Base-by-base conservation (phyloP, 2,329 filamentous ascomycete species). In the Drechmeria coniospora region DNA sequence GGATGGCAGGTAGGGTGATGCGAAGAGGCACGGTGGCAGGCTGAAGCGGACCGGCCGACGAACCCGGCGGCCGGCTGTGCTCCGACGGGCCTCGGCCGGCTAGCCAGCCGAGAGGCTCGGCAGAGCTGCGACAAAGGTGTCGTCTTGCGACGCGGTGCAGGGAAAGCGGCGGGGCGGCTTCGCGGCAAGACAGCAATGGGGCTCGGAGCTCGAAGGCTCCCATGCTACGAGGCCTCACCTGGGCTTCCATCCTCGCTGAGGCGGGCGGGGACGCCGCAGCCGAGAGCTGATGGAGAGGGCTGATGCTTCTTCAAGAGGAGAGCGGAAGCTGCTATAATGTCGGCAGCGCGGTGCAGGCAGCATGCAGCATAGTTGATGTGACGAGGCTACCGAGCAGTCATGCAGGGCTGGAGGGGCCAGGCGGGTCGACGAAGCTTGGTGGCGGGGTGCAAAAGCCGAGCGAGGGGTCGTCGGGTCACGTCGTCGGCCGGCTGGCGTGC, bases 181-280 rank as follows among this genome's bases (percentile, higher is more conserved):
- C 9, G 20, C 20, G 10, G 18, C 13, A 24, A 17, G 22, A 15
- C 19, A 26, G 28, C 28, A 15, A 23, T 12, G 22, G 16, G 21
- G 19, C 13, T n/a, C 18, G 29, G 19, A 19, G 18, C n/a, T 12
- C 16, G 8, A 7, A 19, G n/a, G 9, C 12, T 18, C 17, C 13
- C 24, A 9, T 18, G 21, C 11, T 18, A 21, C 12, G 34, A 37
- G 32, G 33, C 48, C 52, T 36, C 49, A 61, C 59, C 57, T 62
- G 59, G 50, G 54, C 57, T 47, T 62, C 58, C 59, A 62, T 61
- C 36, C 44, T 59, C 19, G 21, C 29, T 29, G 28, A 23, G 34
- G 24, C 26, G 23, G 28, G 26, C 28, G 15, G 30, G 26, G 36
- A 32, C 32, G 28, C 21, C 23, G 32, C 29, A 29, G 28, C 34